These are phyloP conservation scores for Lecanoromycetidae sp. DNA, from an alignment of 2,329 filamentous ascomycete genomes.

Conservation along the genomic window DNA sequence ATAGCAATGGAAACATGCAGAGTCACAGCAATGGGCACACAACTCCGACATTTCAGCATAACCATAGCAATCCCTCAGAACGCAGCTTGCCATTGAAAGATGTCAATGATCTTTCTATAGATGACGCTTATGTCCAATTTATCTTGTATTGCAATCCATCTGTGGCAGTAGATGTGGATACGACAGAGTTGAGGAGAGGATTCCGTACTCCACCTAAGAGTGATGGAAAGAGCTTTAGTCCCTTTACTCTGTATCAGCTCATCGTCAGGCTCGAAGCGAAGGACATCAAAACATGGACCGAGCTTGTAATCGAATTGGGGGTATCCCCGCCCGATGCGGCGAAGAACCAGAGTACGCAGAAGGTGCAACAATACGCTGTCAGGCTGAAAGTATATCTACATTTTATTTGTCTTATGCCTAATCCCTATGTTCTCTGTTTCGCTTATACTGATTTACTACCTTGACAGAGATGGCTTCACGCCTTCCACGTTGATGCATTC, in stretches of 20 bases:
- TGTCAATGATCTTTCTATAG: slow-evolving; percentile 59
- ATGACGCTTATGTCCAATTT: slow-evolving; percentile 72
- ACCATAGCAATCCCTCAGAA: slow-evolving; percentile 30
- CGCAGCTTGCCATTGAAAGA: slow-evolving; percentile 52
- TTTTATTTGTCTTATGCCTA: neutral
- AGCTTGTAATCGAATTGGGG: slow-evolving; percentile 73
- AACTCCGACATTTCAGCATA: neutral
- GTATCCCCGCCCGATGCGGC: slow-evolving; percentile 71
- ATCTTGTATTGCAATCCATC: slow-evolving; percentile 85
- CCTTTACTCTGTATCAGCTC: slow-evolving; percentile 63
- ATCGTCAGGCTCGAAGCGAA: slow-evolving; percentile 67
- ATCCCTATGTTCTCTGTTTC: neutral
- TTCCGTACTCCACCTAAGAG: slow-evolving; percentile 75
- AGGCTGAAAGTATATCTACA: slow-evolving; percentile 59
- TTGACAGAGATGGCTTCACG: slow-evolving; percentile 79
- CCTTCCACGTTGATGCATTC: slow-evolving; percentile 89
- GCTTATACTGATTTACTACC: slow-evolving; percentile 9
- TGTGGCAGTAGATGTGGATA: slow-evolving; percentile 58
- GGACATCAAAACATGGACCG: slow-evolving; percentile 87
- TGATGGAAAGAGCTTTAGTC: slow-evolving; percentile 74
- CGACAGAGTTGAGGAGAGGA: slow-evolving; percentile 56
- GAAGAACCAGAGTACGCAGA: slow-evolving; percentile 81
- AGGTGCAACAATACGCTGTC: slow-evolving; percentile 89
- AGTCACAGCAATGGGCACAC: slow-evolving; percentile 4
- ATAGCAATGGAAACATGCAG: slow-evolving; percentile 1